These are phyloP conservation scores for Mychonastes homosphaera DNA, from an alignment of 139 green algal species.

Conservation along the genomic window DNA sequence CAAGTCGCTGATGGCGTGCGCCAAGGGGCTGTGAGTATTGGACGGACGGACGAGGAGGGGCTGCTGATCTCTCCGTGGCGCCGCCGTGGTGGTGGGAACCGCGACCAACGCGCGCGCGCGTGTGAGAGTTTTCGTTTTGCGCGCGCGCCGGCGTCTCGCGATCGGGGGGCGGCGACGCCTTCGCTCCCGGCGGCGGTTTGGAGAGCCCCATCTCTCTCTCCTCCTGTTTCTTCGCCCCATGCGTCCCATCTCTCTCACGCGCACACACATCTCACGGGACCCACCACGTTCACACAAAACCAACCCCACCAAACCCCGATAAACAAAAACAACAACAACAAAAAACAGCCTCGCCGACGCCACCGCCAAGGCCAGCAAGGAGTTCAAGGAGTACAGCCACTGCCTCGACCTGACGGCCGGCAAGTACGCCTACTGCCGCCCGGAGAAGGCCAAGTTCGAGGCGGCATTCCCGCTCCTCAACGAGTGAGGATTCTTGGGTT, in stretches of 20 bases:
- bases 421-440: slow-evolving; percentile 11
- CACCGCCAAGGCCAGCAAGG: neutral
- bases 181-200: neutral
- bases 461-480: slow-evolving; percentile 28
- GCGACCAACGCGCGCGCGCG: neutral
- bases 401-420: slow-evolving; percentile 16
- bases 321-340: too few relatives aligned
- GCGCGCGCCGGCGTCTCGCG: neutral
- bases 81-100: neutral
- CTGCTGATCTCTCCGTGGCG: neutral
- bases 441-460: slow-evolving; percentile 20
- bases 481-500: too few relatives aligned
- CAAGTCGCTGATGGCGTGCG: slow-evolving; percentile 3
- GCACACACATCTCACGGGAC: too few relatives aligned
- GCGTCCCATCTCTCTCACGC: too few relatives aligned
- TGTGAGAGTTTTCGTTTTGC: neutral
- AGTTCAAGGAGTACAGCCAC: slow-evolving; percentile 16
- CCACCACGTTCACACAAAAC: too few relatives aligned
- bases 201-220: too few relatives aligned
- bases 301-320: too few relatives aligned
- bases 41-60: too few relatives aligned
- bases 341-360: slow-evolving; percentile 14
- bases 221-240: too few relatives aligned
- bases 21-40: slow-evolving; percentile 5
- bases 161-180: too few relatives aligned